Evolutionary conservation across 441 rosid genomes (phyloP), one percentile per base, ranked within the genome.

Genomic region (Corymbia calophylla): DNA sequence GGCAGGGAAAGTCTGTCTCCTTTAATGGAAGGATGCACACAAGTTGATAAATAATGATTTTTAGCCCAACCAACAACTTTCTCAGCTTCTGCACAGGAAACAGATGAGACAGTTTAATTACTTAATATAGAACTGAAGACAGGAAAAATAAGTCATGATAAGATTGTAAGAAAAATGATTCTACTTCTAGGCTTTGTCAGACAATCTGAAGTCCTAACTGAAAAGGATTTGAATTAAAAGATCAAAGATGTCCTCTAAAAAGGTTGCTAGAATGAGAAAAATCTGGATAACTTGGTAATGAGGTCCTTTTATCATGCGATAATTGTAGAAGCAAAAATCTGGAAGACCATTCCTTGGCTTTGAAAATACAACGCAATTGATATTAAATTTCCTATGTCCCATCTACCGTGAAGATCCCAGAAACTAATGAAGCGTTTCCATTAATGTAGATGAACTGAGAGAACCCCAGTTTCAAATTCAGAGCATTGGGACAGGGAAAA

Each of bases 1-100:
- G 99, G 99, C 81, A 98, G 92, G 92, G 88, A 91, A 92, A 97
- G 91, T 86, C 95, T 93, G 70, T 94, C 97, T 87, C 97, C 99
- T 93, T 94, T 96, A 86, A 98, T 77, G 58, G 91, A 93, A 91
- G 99, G 99, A 87, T 87, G 90, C 68, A 89, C 48, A 91, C 98
- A 97, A 55, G 95, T 93, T 56, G 98, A 94, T 88, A 98, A 89
- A 89, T 97, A 93, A 88, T 96, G 97, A 93, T 97, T 98, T 94
- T 94, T 96, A 12, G 99, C 98, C 99, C 99, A 96, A 87, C 99
- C 99, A 90, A 97, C 94, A 91, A 97, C 92, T 92, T 96, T 97
- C 94, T 96, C 99, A 91, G 99, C 97, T 94, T 96, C 99, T 98
- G 95, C 86, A 92, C 88, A 90, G 87, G 90, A 89, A 89, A 89